A percentile compares a stretch with the other conserved stretches of the same genome.
Conservation (phyloP, 164 flowering plant species). For the Kingdonia uniflora region DNA sequence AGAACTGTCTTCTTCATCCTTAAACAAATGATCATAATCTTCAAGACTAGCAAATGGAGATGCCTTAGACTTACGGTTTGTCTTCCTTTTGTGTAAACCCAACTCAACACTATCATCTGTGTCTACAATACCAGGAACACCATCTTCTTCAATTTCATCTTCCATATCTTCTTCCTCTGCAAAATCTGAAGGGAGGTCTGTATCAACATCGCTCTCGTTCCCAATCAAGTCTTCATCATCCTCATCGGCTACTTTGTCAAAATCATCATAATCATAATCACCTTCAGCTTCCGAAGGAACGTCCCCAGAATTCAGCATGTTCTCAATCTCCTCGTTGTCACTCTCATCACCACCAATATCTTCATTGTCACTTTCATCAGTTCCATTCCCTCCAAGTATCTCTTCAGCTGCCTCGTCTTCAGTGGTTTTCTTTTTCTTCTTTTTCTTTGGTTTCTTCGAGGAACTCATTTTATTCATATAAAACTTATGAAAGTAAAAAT, state of each 20-base stretch:
- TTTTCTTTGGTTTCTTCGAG: constrained; percentile 68
- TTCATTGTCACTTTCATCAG: constrained; percentile 6
- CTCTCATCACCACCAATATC: constrained; percentile 61
- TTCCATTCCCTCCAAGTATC: constrained; percentile 20
- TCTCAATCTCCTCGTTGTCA: constrained; percentile 81
- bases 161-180: constrained; percentile 31
- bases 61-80: constrained; percentile 33
- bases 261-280: constrained; percentile 74
- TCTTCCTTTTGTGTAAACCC: constrained; percentile 16
- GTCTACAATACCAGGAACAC: background rate
- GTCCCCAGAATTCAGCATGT: constrained; percentile 39
- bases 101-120: constrained; percentile 6
- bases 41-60: constrained; percentile 95
- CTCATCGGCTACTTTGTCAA: constrained; percentile 54
- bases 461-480: constrained; percentile 66
- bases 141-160: constrained; percentile 18
- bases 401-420: constrained; percentile 68
- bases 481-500: constrained; percentile 89
- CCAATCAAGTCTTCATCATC: constrained; percentile 81
- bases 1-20: constrained; percentile 20
- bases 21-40: constrained; percentile 65
- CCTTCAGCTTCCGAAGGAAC: constrained; percentile 36
- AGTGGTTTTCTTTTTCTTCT: constrained; percentile 54
- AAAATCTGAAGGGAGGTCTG: constrained; percentile 25
- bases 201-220: constrained; percentile 51